phyloP scores from a whole-genome alignment of 805 yeast genomes.

The Candida chilensis region DNA sequence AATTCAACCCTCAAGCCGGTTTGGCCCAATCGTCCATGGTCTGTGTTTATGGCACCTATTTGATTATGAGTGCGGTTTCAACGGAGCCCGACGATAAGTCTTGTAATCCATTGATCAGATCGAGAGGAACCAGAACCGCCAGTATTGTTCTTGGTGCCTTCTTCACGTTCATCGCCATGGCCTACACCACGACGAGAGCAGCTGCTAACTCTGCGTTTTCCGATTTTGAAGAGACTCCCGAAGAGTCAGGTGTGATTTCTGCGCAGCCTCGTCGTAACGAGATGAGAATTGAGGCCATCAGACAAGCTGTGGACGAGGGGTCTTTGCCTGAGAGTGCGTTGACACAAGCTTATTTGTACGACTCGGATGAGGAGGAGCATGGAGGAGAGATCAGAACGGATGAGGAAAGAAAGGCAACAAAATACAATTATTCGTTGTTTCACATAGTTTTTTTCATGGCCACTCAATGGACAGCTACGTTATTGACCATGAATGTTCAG shows the following conservation, averaged over 20 bases:
- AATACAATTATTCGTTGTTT: slow-evolving; percentile 80
- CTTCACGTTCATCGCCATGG: slow-evolving; percentile 90
- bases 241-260: slow-evolving; percentile 23
- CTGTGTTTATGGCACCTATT: slow-evolving; percentile 83
- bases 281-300: slow-evolving; percentile 79
- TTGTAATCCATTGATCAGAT: slow-evolving; percentile 89
- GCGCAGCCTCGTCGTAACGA: slow-evolving; percentile 56
- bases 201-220: slow-evolving; percentile 70
- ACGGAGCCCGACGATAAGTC: slow-evolving; percentile 91
- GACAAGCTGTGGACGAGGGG: slow-evolving; percentile 95
- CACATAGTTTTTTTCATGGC: slow-evolving; percentile 91
- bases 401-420: slow-evolving; percentile 54
- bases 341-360: slow-evolving; percentile 56
- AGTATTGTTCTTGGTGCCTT: slow-evolving; percentile 85
- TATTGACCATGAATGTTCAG: slow-evolving; percentile 85
- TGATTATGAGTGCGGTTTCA: slow-evolving; percentile 86
- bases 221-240: slow-evolving; percentile 32
- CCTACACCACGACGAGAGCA: slow-evolving; percentile 95
- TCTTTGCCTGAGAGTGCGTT: slow-evolving; percentile 90
- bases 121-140: slow-evolving; percentile 82
- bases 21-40: slow-evolving; percentile 97
- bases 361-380: slow-evolving; percentile 25
- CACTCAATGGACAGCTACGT: slow-evolving; percentile 93
- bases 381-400: slow-evolving; percentile 37
- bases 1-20: slow-evolving; percentile 90